Conservation (phyloP, 306 rosid species). For the Prinsepia uniflora region DNA sequence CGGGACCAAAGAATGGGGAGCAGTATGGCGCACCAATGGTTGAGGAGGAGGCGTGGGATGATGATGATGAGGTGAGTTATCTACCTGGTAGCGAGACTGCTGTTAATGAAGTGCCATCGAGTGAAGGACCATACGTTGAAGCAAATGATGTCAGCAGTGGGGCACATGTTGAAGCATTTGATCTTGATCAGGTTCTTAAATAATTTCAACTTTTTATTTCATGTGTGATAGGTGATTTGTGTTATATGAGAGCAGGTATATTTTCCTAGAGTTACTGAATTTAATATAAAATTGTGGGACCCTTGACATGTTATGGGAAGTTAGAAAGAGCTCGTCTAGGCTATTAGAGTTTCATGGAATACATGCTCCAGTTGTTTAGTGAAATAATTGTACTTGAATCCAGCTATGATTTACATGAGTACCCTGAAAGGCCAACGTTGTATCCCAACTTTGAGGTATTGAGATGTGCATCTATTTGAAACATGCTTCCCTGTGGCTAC, state of each 20-base stretch:
- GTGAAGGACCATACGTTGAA: conserved; percentile 31
- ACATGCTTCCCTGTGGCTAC: too few relatives aligned
- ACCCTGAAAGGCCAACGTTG: not conserved
- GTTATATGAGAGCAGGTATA: not conserved
- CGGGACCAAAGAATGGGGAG: conserved; percentile 92
- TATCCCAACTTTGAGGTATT: not conserved
- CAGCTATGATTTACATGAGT: not conserved
- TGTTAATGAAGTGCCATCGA: conserved; percentile 12
- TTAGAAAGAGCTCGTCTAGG: not conserved
- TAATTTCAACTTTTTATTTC: not conserved
- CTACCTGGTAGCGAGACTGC: conserved; percentile 27
- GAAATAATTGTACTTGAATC: not conserved
- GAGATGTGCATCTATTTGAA: not conserved
- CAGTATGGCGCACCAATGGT: conserved; percentile 84
- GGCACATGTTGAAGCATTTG: conserved; percentile 36
- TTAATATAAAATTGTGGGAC: not conserved
- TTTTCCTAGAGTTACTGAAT: not conserved
- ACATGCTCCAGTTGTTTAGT: not conserved
- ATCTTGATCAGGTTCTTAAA: conserved; percentile 57
- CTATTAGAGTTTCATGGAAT: not conserved
- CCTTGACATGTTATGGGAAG: not conserved
- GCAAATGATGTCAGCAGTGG: conserved; percentile 24
- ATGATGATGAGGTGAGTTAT: conserved; percentile 39
- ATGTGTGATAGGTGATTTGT: not conserved
- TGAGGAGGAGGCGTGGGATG: conserved; percentile 84